Evolutionary conservation across 345 rosid species (phyloP).

Genomic region (Odontarrhena argentea): DNA sequence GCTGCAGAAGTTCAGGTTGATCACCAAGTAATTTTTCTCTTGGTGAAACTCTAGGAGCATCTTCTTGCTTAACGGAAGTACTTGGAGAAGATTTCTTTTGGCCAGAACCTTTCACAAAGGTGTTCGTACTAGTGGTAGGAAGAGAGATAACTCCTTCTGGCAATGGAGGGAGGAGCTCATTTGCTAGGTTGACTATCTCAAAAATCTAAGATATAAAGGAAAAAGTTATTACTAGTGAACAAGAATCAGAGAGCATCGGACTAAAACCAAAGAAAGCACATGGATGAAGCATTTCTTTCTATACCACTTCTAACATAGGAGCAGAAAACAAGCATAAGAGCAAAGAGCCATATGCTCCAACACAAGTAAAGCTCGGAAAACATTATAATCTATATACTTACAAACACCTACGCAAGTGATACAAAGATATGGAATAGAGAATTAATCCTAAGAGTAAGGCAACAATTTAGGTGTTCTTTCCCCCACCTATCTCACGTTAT

Average conservation of each 20-base stretch:
- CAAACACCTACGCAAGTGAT: not conserved
- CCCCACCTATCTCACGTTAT: not conserved
- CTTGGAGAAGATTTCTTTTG: constrained; percentile 68
- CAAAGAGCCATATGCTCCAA: not conserved
- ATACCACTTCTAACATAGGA: constrained; percentile 15
- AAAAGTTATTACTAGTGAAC: constrained; percentile 7
- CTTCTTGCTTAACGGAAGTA: constrained; percentile 70
- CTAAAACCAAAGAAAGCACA: constrained; percentile 7
- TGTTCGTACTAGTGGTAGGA: constrained; percentile 73
- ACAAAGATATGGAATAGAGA: not conserved
- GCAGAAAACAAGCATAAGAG: constrained; percentile 9
- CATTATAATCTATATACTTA: constrained; percentile 19
- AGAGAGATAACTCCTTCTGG: constrained; percentile 92
- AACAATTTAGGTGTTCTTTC: not conserved
- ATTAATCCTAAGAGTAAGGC: constrained; percentile 2
- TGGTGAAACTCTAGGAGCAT: constrained; percentile 62
- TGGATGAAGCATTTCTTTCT: constrained; percentile 7
- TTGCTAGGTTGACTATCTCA: constrained; percentile 98
- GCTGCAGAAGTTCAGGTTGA: constrained; percentile 92
- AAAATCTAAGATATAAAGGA: constrained; percentile 58
- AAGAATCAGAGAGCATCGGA: constrained; percentile 18
- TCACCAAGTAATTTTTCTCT: constrained; percentile 80
- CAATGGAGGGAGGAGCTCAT: constrained; percentile 97
- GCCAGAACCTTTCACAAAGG: constrained; percentile 71
- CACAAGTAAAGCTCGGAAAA: constrained; percentile 12